Evolutionary conservation across 148 eudicot species (phyloP).

Genomic region (Amaranthus cruentus): DNA sequence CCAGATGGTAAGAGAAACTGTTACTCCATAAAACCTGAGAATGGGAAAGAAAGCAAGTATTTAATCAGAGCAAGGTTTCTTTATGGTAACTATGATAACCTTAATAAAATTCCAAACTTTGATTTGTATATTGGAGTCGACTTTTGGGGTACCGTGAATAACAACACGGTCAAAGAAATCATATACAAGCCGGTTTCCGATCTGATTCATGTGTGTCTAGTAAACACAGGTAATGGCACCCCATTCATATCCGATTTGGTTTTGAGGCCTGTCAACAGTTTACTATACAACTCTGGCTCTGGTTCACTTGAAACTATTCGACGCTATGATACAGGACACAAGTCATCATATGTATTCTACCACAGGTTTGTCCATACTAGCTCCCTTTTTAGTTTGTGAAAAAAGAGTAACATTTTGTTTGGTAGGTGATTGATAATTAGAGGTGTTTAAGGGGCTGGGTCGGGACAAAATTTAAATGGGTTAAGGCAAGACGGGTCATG

Average conservation of each 20-base stretch:
- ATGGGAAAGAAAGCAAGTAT: conserved; percentile 9
- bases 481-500: too few species aligned
- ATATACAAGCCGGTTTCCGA: neutral
- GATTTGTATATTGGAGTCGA: conserved; percentile 16
- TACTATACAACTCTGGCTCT: neutral
- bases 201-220: conserved; percentile 11
- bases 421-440: too few species aligned
- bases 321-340: neutral
- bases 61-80: conserved; percentile 12
- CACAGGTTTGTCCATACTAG: too few species aligned
- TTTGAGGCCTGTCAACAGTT: conserved; percentile 15
- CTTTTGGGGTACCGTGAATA: neutral
- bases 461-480: too few species aligned
- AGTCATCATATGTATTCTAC: too few species aligned
- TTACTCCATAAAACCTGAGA: conserved; percentile 14
- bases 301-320: neutral
- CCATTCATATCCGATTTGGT: conserved; percentile 18
- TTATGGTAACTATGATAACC: conserved; percentile 21
- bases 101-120: neutral
- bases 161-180: neutral
- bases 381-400: too few species aligned
- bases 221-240: conserved; percentile 1
- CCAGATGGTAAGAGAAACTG: conserved; percentile 18
- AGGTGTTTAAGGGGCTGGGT: too few species aligned
- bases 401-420: too few species aligned